These are phyloP conservation scores for Penstemon newberryi DNA, from an alignment of 257 asterid species.

Conservation along the genomic window DNA sequence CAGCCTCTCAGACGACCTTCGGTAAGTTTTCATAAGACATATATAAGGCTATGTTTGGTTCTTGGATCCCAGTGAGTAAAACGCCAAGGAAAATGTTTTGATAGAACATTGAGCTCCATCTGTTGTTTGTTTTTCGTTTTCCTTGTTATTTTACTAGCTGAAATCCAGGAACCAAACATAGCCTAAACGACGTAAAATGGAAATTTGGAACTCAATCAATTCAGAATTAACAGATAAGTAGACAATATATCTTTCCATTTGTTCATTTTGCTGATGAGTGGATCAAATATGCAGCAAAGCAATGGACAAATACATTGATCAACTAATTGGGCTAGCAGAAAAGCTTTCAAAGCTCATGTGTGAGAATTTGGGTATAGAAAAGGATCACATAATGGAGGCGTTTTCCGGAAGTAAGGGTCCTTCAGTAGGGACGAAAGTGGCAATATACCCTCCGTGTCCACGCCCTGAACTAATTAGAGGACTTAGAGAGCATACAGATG, in stretches of 20 bases:
- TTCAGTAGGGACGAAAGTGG: slow-evolving; percentile 76
- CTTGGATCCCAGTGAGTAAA: no score
- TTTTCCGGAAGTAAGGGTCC: slow-evolving; percentile 70
- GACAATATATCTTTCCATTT: neutral
- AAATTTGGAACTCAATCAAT: neutral
- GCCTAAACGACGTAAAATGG: no score
- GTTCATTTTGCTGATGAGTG: slow-evolving; percentile 15
- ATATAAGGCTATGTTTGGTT: no score
- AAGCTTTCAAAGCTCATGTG: slow-evolving; percentile 68
- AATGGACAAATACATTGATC: slow-evolving; percentile 68
- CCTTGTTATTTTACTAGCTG: no score
- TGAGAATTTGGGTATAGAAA: slow-evolving; percentile 71
- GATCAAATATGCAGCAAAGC: slow-evolving; percentile 46
- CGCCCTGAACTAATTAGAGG: slow-evolving; percentile 71
- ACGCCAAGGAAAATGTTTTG: no score
- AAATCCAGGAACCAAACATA: no score
- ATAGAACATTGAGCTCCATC: no score
- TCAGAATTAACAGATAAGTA: neutral
- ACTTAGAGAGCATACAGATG: slow-evolving; percentile 89
- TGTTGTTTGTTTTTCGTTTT: no score
- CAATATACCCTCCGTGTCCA: slow-evolving; percentile 74
- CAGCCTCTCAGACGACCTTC: slow-evolving; percentile 50
- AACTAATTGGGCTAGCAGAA: slow-evolving; percentile 65
- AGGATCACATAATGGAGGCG: slow-evolving; percentile 55
- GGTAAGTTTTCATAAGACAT: slow-evolving; percentile 40